These are phyloP conservation scores for Austroboletus festivus DNA, from an alignment of 768 basidiomycete genomes.

Conservation along the genomic window DNA sequence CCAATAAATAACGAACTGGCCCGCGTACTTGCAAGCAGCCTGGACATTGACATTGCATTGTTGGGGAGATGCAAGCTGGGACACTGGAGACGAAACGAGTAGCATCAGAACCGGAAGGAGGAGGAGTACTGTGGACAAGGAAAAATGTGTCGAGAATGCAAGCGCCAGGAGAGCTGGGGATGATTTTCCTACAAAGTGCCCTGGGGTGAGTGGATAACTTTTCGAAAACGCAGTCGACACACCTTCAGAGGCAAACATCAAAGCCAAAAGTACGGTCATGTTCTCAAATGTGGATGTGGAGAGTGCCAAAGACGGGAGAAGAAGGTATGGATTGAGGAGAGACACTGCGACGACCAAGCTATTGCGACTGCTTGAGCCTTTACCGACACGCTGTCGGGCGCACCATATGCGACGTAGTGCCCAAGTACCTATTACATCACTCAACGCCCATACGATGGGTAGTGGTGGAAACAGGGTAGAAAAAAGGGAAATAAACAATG, in stretches of 20 bases:
- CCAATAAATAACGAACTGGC: constrained; percentile 53
- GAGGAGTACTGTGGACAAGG: constrained; percentile 66
- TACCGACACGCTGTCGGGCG: constrained; percentile 49
- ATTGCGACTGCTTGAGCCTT: constrained; percentile 45
- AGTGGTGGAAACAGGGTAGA: constrained; percentile 62
- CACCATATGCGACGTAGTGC: constrained; percentile 68
- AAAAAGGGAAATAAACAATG: constrained; percentile 73
- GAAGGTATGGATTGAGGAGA: constrained; percentile 85
- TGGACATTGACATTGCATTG: constrained; percentile 20
- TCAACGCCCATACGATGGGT: constrained; percentile 65
- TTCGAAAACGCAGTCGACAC: constrained; percentile 7
- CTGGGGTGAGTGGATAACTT: not conserved
- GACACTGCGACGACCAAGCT: constrained; percentile 63
- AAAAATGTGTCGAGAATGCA: constrained; percentile 69
- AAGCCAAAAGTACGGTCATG: constrained; percentile 56
- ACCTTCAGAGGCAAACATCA: constrained; percentile 75
- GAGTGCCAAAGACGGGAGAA: constrained; percentile 74
- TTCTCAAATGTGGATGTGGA: constrained; percentile 87
- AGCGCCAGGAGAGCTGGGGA: constrained; percentile 61
- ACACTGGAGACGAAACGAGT: constrained; percentile 56
- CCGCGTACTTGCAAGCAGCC: constrained; percentile 28
- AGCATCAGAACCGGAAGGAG: constrained; percentile 66
- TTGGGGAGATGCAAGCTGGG: constrained; percentile 63
- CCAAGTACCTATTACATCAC: constrained; percentile 67
- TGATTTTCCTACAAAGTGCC: constrained; percentile 45